Evolutionary conservation across 2,329 filamentous ascomycete species (phyloP).

Genomic region (Epichloe baconii): DNA sequence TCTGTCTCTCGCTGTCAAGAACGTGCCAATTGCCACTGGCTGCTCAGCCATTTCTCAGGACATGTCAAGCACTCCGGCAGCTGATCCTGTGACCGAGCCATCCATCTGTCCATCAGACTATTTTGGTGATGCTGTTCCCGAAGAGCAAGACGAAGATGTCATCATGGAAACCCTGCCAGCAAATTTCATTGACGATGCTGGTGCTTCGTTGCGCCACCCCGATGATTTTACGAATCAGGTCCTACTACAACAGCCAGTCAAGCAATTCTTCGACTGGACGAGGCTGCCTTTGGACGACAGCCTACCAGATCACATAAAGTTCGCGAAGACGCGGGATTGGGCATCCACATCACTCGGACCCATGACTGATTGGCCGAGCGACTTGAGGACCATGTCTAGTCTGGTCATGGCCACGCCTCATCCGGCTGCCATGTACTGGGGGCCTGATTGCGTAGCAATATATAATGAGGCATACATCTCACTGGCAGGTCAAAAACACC

Average conservation of each 20-base stretch:
- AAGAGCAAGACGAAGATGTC: constrained; percentile 2
- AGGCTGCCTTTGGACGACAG: constrained; percentile 49
- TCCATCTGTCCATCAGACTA: constrained; percentile 24
- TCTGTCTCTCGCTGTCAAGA: constrained; percentile 23
- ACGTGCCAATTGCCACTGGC: constrained; percentile 11
- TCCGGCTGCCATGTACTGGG: constrained; percentile 70
- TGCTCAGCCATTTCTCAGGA: constrained; percentile 14
- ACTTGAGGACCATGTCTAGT: constrained; percentile 67
- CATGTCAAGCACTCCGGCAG: constrained; percentile 21
- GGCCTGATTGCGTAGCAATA: constrained; percentile 50
- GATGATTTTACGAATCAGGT: constrained; percentile 31
- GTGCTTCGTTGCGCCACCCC: constrained; percentile 19
- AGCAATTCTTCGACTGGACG: constrained; percentile 61
- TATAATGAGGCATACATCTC: constrained; percentile 64
- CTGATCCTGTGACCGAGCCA: constrained; percentile 11
- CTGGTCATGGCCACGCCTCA: constrained; percentile 69
- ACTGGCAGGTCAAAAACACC: constrained; percentile 66
- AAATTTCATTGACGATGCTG: constrained; percentile 6
- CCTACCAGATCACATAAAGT: constrained; percentile 58
- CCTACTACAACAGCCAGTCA: constrained; percentile 15
- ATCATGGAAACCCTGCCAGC: neutral
- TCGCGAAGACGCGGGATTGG: constrained; percentile 64
- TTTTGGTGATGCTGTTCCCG: constrained; percentile 23
- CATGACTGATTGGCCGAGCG: constrained; percentile 58
- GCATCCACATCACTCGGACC: constrained; percentile 58